Conservation (phyloP, 1,284 basidiomycete species). For the Tremellales sp. region DNA sequence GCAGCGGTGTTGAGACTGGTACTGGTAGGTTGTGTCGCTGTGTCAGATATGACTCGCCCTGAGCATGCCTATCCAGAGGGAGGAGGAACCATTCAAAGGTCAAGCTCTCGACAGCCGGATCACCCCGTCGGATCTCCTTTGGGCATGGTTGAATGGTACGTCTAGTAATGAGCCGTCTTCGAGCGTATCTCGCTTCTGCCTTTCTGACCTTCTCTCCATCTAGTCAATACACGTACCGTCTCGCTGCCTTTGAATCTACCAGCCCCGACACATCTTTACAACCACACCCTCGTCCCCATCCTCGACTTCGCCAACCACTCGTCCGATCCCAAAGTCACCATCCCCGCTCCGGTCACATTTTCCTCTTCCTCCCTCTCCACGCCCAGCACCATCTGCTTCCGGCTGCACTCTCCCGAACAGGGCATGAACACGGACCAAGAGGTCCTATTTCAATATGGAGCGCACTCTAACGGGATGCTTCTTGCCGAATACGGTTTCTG, state of each 20-base stretch:
- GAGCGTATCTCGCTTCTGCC: background rate
- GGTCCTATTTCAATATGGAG: constrained; percentile 69
- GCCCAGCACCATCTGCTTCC: constrained; percentile 45
- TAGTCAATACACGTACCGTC: constrained; percentile 83
- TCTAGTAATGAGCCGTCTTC: constrained; percentile 6
- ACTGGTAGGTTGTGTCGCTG: constrained; percentile 41
- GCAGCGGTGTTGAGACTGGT: constrained; percentile 49
- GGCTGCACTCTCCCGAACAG: constrained; percentile 55
- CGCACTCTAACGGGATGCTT: constrained; percentile 65
- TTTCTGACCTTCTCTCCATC: constrained; percentile 4
- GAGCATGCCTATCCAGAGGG: no score
- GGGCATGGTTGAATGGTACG: constrained; percentile 82
- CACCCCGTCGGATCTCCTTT: constrained; percentile 56
- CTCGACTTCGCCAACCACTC: constrained; percentile 82
- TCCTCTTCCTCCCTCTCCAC: constrained; percentile 17
- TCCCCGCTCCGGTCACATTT: constrained; percentile 24
- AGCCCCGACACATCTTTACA: constrained; percentile 54
- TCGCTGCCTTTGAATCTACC: constrained; percentile 63
- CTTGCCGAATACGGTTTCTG: constrained; percentile 85
- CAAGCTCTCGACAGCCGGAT: constrained; percentile 27
- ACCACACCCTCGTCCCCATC: constrained; percentile 76
- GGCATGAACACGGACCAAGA: constrained; percentile 57
- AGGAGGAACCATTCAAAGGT: constrained; percentile 32
- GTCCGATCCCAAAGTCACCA: constrained; percentile 22
- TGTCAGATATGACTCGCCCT: background rate